phyloP scores from a whole-genome alignment of 345 rosid species.

The Psidium guajava region DNA sequence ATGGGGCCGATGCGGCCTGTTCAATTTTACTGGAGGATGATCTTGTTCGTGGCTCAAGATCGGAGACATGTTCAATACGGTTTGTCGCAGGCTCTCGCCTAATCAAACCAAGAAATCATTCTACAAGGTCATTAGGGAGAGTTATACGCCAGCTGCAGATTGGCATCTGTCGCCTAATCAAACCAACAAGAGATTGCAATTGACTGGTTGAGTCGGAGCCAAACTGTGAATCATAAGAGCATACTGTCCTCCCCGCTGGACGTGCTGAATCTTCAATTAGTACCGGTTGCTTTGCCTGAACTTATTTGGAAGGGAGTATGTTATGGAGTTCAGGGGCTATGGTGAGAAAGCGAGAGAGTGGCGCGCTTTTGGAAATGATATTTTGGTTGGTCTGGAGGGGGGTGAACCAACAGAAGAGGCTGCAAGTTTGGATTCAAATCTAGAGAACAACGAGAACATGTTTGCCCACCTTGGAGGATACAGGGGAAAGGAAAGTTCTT shows the following conservation, averaged over 20 bases:
- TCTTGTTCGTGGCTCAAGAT: conserved; percentile 5
- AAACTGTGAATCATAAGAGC: conserved; percentile 7
- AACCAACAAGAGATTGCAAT: neutral
- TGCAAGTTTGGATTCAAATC: neutral
- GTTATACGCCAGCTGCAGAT: conserved; percentile 20
- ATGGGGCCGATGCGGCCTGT: neutral
- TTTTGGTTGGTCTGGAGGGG: conserved; percentile 7
- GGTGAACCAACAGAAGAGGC: neutral
- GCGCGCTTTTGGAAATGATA: conserved; percentile 15
- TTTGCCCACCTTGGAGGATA: conserved; percentile 7
- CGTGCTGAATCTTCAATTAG: conserved; percentile 23
- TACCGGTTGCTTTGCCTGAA: conserved; percentile 11
- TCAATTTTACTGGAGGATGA: conserved; percentile 1
- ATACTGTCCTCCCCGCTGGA: conserved; percentile 2
- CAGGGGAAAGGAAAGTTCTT: conserved; percentile 26
- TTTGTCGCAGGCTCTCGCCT: conserved; percentile 43
- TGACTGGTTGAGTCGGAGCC: conserved; percentile 1
- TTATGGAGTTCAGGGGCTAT: conserved; percentile 34
- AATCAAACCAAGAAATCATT: neutral
- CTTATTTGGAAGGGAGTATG: conserved; percentile 19
- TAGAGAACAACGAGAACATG: neutral
- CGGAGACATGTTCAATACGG: neutral
- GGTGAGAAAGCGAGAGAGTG: conserved; percentile 39
- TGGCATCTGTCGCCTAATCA: neutral
- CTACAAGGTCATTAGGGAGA: conserved; percentile 44